A percentile compares a stretch with the other conserved stretches of the same genome.
These are phyloP conservation scores for Geranium incanum DNA, from an alignment of 441 rosid species.

Conservation along the genomic window DNA sequence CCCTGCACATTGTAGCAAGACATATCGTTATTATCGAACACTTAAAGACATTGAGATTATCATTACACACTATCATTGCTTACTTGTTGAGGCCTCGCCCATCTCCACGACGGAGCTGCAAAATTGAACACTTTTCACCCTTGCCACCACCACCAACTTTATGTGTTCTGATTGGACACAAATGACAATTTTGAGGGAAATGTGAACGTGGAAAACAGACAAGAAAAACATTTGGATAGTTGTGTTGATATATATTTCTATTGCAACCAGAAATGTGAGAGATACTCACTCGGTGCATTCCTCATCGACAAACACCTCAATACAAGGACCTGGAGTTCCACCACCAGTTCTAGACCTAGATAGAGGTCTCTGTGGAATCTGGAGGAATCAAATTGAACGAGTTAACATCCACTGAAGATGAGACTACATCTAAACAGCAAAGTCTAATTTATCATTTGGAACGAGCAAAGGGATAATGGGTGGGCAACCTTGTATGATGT, in stretches of 20 bases:
- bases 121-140: neutral
- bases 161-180: neutral
- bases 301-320: constrained; percentile 4
- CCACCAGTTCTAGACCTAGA: constrained; percentile 1
- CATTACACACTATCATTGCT: neutral
- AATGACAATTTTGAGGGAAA: too few relatives aligned
- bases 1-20: neutral
- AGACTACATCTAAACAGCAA: neutral
- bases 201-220: too few relatives aligned
- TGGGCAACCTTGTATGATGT: neutral
- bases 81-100: neutral
- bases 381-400: neutral
- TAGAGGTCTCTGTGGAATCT: neutral
- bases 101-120: neutral
- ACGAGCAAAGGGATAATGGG: neutral
- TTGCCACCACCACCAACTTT: constrained; percentile 7
- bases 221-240: too few relatives aligned
- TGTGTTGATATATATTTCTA: too few relatives aligned
- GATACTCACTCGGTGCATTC: neutral
- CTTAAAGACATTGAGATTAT: neutral
- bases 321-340: neutral
- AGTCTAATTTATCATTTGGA: neutral
- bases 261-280: too few relatives aligned
- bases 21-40: neutral
- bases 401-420: neutral